Percentiles rank a stretch among this genome's conserved stretches.
Evolutionary conservation across 495 filamentous ascomycete species (phyloP).

Genomic region (Amniculicola lignicola): DNA sequence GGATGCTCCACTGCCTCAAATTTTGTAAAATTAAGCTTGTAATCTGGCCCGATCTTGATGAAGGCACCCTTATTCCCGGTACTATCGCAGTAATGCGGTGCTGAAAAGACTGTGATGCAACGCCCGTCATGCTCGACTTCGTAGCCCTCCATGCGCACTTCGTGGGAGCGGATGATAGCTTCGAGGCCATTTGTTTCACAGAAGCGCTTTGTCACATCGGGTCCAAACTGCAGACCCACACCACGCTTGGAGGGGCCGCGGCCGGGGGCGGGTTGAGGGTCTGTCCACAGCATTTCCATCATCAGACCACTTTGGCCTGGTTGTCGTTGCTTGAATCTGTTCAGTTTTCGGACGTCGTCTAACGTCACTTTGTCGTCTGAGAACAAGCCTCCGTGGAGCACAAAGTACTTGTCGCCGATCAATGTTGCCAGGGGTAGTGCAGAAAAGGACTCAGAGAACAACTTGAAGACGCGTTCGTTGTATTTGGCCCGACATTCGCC

Average conservation of each 20-base stretch:
- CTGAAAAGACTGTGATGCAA: constrained; percentile 99
- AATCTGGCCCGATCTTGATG: constrained; percentile 92
- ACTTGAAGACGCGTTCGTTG: constrained; percentile 90
- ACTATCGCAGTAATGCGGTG: constrained; percentile 94
- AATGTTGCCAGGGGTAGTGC: constrained; percentile 89
- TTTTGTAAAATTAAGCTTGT: constrained; percentile 84
- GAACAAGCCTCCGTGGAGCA: constrained; percentile 94
- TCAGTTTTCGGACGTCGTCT: constrained; percentile 88
- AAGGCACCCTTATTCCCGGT: constrained; percentile 98
- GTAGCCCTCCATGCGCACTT: constrained; percentile 96
- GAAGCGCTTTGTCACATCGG: constrained; percentile 94
- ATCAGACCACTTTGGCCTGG: constrained; percentile 94
- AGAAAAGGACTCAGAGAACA: constrained; percentile 98
- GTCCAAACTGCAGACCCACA: constrained; percentile 93
- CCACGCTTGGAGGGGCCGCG: constrained; percentile 94
- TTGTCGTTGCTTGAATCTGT: constrained; percentile 88
- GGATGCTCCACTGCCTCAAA: constrained; percentile 98
- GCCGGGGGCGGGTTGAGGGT: constrained; percentile 81
- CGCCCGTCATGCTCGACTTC: constrained; percentile 95
- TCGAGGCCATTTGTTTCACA: constrained; percentile 93
- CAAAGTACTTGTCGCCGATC: constrained; percentile 86
- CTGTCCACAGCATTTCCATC: constrained; percentile 99
- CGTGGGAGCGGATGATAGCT: constrained; percentile 93
- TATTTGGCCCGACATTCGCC: constrained; percentile 98
- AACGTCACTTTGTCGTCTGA: constrained; percentile 91